phyloP scores from a whole-genome alignment of 2,329 filamentous ascomycete genomes.

The Ophiocordyceps unilateralis region DNA sequence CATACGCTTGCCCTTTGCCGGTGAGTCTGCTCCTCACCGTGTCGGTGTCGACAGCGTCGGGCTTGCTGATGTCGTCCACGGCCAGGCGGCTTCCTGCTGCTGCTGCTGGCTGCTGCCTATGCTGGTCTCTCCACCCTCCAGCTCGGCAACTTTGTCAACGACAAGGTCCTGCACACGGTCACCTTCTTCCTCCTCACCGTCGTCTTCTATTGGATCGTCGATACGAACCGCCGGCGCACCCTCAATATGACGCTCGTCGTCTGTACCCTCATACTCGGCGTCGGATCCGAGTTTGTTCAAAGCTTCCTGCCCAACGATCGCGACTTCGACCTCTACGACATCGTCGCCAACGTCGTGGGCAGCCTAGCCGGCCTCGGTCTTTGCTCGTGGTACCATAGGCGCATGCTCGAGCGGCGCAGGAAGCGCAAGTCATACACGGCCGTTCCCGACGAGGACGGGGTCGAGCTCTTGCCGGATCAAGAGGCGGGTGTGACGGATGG shows the following conservation, averaged over 20 bases:
- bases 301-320: conserved; percentile 57
- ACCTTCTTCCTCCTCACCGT: conserved; percentile 83
- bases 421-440: conserved; percentile 54
- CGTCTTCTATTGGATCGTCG: conserved; percentile 91
- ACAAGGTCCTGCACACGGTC: conserved; percentile 74
- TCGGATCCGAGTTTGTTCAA: conserved; percentile 64
- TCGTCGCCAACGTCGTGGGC: conserved; percentile 74
- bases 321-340: conserved; percentile 62
- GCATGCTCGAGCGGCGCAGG: conserved; percentile 82
- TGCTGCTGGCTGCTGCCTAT: conserved; percentile 63
- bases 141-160: conserved; percentile 47
- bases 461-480: conserved; percentile 62
- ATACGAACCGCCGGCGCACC: conserved; percentile 71
- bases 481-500: conserved; percentile 44
- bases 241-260: conserved; percentile 68
- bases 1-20: conserved; percentile 76
- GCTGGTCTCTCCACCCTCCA: conserved; percentile 55
- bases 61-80: conserved; percentile 1
- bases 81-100: conserved; percentile 48
- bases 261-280: conserved; percentile 54
- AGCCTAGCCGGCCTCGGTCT: conserved; percentile 54
- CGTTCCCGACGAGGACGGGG: conserved; percentile 45
- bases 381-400: conserved; percentile 83
- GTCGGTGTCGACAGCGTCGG: not conserved
- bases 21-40: conserved; percentile 35